Evolutionary conservation across 2,329 filamentous ascomycete species (phyloP).

Genomic region (Calycina herbarum): DNA sequence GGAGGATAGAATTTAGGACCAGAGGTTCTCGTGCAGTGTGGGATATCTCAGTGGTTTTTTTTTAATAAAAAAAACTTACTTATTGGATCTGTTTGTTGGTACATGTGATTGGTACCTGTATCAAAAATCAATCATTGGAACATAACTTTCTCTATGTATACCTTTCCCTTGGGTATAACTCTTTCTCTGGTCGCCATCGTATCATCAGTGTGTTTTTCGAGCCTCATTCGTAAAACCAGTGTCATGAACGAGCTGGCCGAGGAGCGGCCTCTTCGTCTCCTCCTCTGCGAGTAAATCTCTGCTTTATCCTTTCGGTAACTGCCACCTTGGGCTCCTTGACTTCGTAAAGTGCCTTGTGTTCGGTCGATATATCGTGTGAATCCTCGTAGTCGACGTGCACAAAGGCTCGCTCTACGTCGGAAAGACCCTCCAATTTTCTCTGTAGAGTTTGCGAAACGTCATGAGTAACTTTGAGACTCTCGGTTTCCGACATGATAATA

Average conservation of each 20-base stretch:
- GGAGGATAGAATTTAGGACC: too few species aligned
- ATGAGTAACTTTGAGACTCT: slow-evolving; percentile 75
- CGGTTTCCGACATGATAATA: slow-evolving; percentile 76
- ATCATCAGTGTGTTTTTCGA: background rate
- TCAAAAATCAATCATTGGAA: too few species aligned
- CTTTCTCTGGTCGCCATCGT: background rate
- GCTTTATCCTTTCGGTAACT: slow-evolving; percentile 22
- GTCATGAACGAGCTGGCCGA: background rate
- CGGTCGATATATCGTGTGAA: slow-evolving; percentile 22
- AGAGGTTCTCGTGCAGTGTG: too few species aligned
- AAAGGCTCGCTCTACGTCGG: slow-evolving; percentile 72
- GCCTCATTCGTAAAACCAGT: background rate
- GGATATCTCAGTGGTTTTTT: too few species aligned
- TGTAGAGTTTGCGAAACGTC: slow-evolving; percentile 76
- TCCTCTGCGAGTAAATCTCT: slow-evolving; percentile 13
- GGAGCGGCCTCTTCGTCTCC: background rate
- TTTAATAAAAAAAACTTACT: too few species aligned
- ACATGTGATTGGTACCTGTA: too few species aligned
- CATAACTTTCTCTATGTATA: too few species aligned
- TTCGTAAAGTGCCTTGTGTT: slow-evolving; percentile 30
- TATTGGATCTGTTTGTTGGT: too few species aligned
- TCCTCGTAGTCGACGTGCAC: slow-evolving; percentile 62
- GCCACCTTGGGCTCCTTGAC: slow-evolving; percentile 21
- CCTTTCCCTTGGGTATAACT: too few species aligned
- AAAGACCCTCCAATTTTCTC: slow-evolving; percentile 82